A percentile compares a stretch with the other conserved stretches of the same genome.
Evolutionary conservation across 2,329 filamentous ascomycete species (phyloP).

Genomic region (Trichoderma polysporum): DNA sequence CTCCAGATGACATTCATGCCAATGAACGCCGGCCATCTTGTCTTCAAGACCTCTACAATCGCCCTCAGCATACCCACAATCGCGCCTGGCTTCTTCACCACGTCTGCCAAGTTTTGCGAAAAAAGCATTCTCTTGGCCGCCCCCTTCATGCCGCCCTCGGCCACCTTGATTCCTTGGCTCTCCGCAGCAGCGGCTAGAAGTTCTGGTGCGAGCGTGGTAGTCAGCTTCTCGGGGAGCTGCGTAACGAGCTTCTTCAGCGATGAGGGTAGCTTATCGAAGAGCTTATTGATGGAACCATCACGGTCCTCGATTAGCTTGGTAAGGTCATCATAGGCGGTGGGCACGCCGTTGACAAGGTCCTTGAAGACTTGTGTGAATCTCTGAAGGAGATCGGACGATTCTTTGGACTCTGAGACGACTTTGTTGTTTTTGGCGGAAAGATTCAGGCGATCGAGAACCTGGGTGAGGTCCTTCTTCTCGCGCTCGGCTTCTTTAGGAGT

Average conservation of each 20-base stretch:
- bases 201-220: conserved; percentile 73
- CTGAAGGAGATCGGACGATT: conserved; percentile 77
- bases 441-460: conserved; percentile 80
- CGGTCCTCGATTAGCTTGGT: conserved; percentile 59
- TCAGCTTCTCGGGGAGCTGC: conserved; percentile 79
- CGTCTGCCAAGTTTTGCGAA: conserved; percentile 71
- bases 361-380: conserved; percentile 89
- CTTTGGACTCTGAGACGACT: conserved; percentile 78
- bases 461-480: conserved; percentile 70
- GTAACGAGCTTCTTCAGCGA: conserved; percentile 86
- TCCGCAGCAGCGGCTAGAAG: conserved; percentile 76
- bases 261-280: conserved; percentile 67
- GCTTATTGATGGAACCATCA: conserved; percentile 58
- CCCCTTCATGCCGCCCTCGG: conserved; percentile 57
- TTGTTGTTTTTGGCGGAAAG: conserved; percentile 81
- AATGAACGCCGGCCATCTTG: conserved; percentile 85
- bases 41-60: conserved; percentile 85
- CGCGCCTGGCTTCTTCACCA: conserved; percentile 84
- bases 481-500: conserved; percentile 43
- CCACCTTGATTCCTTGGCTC: conserved; percentile 64
- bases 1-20: conserved; percentile 92
- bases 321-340: conserved; percentile 92
- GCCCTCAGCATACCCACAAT: conserved; percentile 80
- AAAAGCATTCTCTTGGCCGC: conserved; percentile 66
- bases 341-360: conserved; percentile 87